Base-by-base conservation (phyloP, 1,284 basidiomycete genomes). In the Crucibulum parvulum region DNA sequence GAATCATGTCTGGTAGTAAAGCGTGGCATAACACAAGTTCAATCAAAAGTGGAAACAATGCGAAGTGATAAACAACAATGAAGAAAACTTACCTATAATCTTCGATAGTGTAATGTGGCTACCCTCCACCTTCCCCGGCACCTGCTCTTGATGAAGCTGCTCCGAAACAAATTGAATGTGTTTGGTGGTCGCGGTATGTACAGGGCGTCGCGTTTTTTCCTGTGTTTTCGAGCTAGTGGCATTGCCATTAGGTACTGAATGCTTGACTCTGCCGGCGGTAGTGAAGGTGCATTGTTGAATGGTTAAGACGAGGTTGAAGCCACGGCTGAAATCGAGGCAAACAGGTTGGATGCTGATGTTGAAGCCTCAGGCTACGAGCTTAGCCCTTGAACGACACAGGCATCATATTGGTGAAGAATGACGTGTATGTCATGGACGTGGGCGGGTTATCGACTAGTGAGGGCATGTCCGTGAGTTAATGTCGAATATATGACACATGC, bases 81-180 rank as follows among this genome's bases (percentile, higher is more conserved):
- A 50, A 36, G 24, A 52, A 58, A 24, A 73, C 77, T 51, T 72
- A 82, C 78, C 85, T 62, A 83, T 84, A 58, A 87, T 87, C 74
- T 87, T 84, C 59, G 83, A 89, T 54, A 91, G 80, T 18, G 90
- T 91, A 70, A 89, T 90, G 72, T 94, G 91, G 65, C 92, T 88
- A 15, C 90, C 88, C 72, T 94, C 91, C 57, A 94, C 89, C 66
- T 87, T 86, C 39, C 87, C 85, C 4, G 92, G 90, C 41, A 95
- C 89, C 62, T 91, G 87, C 87, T 87, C 51, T 87, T 84, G 68
- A 95, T 94, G 72, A 95, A 95, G 55, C 94, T 92, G 37, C 93
- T 93, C 62, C 96, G 87, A 78, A 96, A 98, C 73, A 98, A 88
- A 69, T 97, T 97, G 79, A 97, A 98, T 51, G 96, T 95, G 76